These are phyloP conservation scores for Sclerotiophoma versabilis DNA, from an alignment of 2,329 filamentous ascomycete genomes.

Conservation along the genomic window DNA sequence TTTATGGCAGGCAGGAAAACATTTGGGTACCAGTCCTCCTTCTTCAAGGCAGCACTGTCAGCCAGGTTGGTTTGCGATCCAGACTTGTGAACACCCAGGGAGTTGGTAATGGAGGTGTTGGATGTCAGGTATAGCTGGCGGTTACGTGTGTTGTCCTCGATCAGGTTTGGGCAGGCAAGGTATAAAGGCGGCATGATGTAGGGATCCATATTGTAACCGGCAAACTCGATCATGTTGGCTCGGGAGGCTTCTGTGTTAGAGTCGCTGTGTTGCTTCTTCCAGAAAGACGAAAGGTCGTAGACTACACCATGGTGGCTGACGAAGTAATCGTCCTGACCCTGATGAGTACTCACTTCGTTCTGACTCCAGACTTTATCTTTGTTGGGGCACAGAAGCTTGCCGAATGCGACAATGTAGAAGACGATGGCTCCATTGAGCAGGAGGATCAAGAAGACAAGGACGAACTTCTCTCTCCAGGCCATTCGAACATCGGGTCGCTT, in stretches of 20 bases:
- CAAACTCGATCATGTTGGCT: conserved; percentile 76
- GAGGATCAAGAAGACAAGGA: conserved; percentile 80
- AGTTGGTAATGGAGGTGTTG: conserved; percentile 68
- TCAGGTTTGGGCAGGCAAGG: conserved; percentile 76
- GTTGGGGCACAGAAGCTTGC: conserved; percentile 85
- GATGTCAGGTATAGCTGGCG: conserved; percentile 63
- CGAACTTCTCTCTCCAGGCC: conserved; percentile 96
- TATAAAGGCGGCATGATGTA: conserved; percentile 85
- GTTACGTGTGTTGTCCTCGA: conserved; percentile 54
- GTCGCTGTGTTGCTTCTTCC: conserved; percentile 84
- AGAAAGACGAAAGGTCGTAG: conserved; percentile 92
- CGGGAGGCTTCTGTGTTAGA: conserved; percentile 65
- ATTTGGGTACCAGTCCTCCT: conserved; percentile 77
- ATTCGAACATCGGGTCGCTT: conserved; percentile 95
- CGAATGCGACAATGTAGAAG: conserved; percentile 92
- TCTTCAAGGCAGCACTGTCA: conserved; percentile 61
- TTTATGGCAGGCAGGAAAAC: conserved; percentile 80
- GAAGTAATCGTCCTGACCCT: conserved; percentile 78
- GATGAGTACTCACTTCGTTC: conserved; percentile 73
- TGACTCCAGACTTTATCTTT: conserved; percentile 86
- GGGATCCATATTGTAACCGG: conserved; percentile 78
- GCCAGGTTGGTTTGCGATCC: conserved; percentile 66
- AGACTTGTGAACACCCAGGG: conserved; percentile 71
- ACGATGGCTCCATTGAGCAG: conserved; percentile 81
- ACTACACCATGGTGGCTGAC: conserved; percentile 88